These are phyloP conservation scores for Rubia tinctorum DNA, from an alignment of 305 asterid species.

Conservation along the genomic window DNA sequence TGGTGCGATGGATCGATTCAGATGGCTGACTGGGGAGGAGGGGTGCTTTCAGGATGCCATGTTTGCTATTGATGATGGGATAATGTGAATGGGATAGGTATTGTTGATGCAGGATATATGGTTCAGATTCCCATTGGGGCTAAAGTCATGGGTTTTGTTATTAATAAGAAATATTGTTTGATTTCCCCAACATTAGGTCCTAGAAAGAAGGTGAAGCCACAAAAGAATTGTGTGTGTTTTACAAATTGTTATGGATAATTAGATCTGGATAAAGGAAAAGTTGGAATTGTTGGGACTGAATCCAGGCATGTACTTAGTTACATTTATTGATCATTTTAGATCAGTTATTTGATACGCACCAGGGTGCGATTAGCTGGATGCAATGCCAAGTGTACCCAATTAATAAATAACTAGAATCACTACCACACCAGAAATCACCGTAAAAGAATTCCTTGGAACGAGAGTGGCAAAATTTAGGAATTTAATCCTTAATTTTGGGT, in stretches of 20 bases:
- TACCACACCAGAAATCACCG: too few species aligned
- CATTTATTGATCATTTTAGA: too few species aligned
- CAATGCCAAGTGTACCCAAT: too few species aligned
- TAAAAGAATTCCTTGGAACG: too few species aligned
- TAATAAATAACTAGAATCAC: too few species aligned
- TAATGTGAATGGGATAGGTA: background rate
- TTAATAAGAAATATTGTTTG: slow-evolving; percentile 12
- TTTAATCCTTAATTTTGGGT: too few species aligned
- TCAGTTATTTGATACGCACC: too few species aligned
- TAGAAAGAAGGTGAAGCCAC: slow-evolving; percentile 17
- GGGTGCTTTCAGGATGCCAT: background rate
- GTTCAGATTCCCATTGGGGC: background rate
- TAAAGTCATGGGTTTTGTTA: background rate
- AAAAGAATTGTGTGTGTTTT: background rate
- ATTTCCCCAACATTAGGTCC: slow-evolving; percentile 12
- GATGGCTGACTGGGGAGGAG: background rate
- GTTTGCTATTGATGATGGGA: background rate
- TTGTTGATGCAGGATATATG: slow-evolving; percentile 1
- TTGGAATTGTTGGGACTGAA: background rate
- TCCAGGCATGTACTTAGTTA: background rate
- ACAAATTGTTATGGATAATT: background rate
- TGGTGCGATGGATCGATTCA: background rate
- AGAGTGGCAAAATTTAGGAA: too few species aligned
- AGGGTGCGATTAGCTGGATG: too few species aligned
- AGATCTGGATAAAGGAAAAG: background rate